phyloP scores from a whole-genome alignment of 495 filamentous ascomycete genomes.

The Xylaria scruposa region DNA sequence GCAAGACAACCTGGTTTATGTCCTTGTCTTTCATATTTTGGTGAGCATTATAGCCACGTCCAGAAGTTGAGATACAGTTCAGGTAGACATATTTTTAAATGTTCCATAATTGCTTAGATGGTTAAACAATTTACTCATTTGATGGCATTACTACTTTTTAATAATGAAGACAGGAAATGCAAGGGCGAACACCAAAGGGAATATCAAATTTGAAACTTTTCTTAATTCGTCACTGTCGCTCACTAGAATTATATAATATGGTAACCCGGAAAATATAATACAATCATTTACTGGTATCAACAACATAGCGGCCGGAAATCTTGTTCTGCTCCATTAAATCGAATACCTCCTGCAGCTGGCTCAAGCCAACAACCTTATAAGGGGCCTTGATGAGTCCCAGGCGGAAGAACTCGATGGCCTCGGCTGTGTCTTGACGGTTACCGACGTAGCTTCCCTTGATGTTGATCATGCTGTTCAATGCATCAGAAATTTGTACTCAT shows the following conservation, averaged over 20 bases:
- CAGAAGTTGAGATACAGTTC: neutral
- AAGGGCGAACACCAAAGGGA: neutral
- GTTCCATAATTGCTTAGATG: neutral
- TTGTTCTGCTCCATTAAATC: slow-evolving; percentile 75
- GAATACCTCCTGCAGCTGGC: slow-evolving; percentile 78
- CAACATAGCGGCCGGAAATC: slow-evolving; percentile 88
- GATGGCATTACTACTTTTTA: neutral
- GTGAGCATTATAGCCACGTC: neutral
- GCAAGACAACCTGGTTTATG: neutral
- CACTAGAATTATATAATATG: neutral
- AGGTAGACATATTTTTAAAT: neutral
- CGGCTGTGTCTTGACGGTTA: slow-evolving; percentile 81
- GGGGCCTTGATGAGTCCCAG: slow-evolving; percentile 85
- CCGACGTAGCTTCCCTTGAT: slow-evolving; percentile 96
- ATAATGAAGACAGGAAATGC: neutral
- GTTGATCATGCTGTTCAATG: slow-evolving; percentile 69
- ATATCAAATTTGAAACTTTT: neutral
- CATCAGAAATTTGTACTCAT: slow-evolving; percentile 14
- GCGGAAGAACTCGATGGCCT: slow-evolving; percentile 87
- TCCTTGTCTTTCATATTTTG: neutral
- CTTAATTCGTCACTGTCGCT: neutral
- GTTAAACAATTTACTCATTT: neutral
- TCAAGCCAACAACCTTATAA: slow-evolving; percentile 81
- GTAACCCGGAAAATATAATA: neutral
- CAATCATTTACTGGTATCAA: slow-evolving; percentile 65